Conservation (phyloP, 129 eudicot species). For the Kitagawia praeruptora region DNA sequence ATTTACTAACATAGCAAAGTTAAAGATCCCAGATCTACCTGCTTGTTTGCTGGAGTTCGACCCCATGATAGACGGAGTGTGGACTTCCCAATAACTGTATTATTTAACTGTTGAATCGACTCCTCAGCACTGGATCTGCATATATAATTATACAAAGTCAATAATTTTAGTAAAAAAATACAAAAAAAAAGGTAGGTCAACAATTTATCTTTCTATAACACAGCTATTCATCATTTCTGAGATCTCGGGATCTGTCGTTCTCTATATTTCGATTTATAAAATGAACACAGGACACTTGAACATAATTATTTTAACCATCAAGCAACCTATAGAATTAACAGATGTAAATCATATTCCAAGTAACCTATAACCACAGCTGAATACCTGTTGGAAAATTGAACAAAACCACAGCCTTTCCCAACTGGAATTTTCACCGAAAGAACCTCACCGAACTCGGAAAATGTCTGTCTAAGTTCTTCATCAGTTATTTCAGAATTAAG, state of each 20-base stretch:
- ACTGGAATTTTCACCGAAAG: slow-evolving; percentile 85
- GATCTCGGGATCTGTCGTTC: neutral
- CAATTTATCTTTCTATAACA: neutral
- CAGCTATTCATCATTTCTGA: neutral
- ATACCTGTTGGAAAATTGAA: slow-evolving; percentile 83
- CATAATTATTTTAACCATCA: neutral
- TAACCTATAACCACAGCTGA: neutral
- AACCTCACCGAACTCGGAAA: slow-evolving; percentile 74
- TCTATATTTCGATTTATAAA: neutral
- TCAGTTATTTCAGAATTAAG: slow-evolving; percentile 86
- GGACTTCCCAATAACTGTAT: slow-evolving; percentile 80
- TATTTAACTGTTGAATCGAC: slow-evolving; percentile 74
- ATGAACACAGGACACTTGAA: neutral
- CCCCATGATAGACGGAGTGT: slow-evolving; percentile 98
- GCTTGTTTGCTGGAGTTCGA: slow-evolving; percentile 70
- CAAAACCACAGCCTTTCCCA: slow-evolving; percentile 96
- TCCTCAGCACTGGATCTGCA: slow-evolving; percentile 82
- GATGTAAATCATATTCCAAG: neutral
- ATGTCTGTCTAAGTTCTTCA: slow-evolving; percentile 78
- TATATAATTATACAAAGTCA: neutral
- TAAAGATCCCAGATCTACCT: slow-evolving; percentile 26
- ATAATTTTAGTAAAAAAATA: too few species aligned
- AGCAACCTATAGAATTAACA: neutral
- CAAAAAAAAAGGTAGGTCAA: neutral
- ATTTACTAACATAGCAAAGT: neutral